Conservation (phyloP, 148 eudicot species). For the Chenopodium suecicum region DNA sequence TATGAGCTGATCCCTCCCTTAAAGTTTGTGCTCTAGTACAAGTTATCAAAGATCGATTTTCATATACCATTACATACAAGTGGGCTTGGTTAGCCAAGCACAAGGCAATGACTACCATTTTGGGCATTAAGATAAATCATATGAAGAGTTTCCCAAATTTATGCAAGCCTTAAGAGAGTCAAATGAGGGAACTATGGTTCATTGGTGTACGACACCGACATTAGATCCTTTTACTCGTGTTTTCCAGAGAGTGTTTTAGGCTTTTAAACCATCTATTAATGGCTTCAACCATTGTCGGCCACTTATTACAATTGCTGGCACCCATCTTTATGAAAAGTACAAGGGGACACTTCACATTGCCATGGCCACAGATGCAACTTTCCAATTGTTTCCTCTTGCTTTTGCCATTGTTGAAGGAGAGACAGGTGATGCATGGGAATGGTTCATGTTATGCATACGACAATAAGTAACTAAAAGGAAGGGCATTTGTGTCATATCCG, state of each 20-base stretch:
- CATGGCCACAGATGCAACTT: too few relatives aligned
- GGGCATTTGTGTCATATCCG: too few relatives aligned
- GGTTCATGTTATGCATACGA: too few relatives aligned
- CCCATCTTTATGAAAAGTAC: too few relatives aligned
- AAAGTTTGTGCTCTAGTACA: neutral
- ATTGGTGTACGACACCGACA: neutral
- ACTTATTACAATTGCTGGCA: too few relatives aligned
- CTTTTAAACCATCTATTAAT: neutral
- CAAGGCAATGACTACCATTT: neutral
- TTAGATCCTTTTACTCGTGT: neutral
- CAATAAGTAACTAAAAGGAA: too few relatives aligned
- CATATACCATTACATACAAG: neutral
- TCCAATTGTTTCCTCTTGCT: too few relatives aligned
- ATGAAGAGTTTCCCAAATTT: neutral
- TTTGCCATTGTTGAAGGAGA: too few relatives aligned
- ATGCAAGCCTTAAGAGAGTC: conserved; percentile 8
- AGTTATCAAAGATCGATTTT: neutral
- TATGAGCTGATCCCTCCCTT: conserved; percentile 1
- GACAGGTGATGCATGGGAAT: too few relatives aligned
- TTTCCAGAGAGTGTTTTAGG: conserved; percentile 8
- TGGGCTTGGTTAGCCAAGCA: conserved; percentile 13
- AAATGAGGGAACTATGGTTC: neutral
- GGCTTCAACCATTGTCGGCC: too few relatives aligned
- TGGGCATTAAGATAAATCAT: conserved; percentile 9
- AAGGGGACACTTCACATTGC: too few relatives aligned